Evolutionary conservation across 129 eudicot genomes (phyloP).

Genomic region (Pittosporum tobira): DNA sequence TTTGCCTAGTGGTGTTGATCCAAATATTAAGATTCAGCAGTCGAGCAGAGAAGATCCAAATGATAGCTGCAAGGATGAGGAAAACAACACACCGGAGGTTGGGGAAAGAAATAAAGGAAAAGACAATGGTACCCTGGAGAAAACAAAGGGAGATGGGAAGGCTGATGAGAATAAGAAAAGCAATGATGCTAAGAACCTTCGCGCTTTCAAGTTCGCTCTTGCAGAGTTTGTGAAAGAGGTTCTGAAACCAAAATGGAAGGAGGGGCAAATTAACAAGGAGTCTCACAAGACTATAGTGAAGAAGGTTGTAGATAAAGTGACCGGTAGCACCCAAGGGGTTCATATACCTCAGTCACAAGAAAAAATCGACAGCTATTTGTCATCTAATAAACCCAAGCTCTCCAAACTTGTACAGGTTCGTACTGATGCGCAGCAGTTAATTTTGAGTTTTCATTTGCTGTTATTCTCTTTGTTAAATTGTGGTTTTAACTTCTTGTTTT

Average conservation of each 20-base stretch:
- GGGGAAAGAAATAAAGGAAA: conserved; percentile 6
- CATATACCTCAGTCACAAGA: conserved; percentile 16
- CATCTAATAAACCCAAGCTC: conserved; percentile 14
- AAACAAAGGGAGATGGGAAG: conserved; percentile 8
- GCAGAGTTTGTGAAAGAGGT: conserved; percentile 20
- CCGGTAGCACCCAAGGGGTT: not conserved
- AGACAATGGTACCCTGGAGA: not conserved
- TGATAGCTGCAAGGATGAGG: not conserved
- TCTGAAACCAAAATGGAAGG: conserved; percentile 13
- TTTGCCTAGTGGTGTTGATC: not conserved
- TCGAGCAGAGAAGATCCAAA: not conserved
- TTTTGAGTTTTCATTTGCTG: too few relatives aligned
- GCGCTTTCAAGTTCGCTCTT: conserved; percentile 18
- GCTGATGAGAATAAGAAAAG: conserved; percentile 9
- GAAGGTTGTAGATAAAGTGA: conserved; percentile 19
- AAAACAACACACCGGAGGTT: not conserved
- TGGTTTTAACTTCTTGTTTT: too few relatives aligned
- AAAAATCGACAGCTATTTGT: conserved; percentile 11
- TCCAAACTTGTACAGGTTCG: conserved; percentile 17
- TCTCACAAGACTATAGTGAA: conserved; percentile 12
- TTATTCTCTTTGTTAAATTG: too few relatives aligned
- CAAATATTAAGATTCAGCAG: not conserved
- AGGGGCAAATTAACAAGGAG: conserved; percentile 11
- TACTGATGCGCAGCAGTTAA: not conserved
- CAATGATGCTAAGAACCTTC: conserved; percentile 8